phyloP scores from a whole-genome alignment of 345 rosid genomes.

The Gossypium herbaceum region DNA sequence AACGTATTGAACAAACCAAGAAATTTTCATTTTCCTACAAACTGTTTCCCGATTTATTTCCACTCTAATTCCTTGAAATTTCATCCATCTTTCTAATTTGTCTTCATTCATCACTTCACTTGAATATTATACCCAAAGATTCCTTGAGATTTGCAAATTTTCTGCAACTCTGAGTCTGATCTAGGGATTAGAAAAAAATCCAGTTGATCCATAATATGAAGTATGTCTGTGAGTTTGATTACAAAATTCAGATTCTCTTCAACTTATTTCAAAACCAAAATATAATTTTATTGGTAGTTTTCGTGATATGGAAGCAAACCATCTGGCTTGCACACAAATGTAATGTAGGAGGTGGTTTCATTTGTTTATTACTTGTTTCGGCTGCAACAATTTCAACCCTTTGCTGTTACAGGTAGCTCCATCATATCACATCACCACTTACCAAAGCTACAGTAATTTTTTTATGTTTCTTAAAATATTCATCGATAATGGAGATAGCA shows the following conservation, averaged over 20 bases:
- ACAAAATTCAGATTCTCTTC: slow-evolving; percentile 18
- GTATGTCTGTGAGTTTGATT: slow-evolving; percentile 52
- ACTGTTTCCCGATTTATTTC: too few species aligned
- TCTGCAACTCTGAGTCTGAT: neutral
- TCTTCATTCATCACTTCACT: neutral
- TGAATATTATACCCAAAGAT: neutral
- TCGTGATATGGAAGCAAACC: slow-evolving; percentile 19
- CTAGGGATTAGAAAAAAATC: too few species aligned
- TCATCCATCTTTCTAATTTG: neutral
- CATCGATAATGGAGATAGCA: too few species aligned
- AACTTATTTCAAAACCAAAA: slow-evolving; percentile 13
- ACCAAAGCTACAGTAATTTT: too few species aligned
- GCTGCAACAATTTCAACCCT: slow-evolving; percentile 21
- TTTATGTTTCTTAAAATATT: too few species aligned
- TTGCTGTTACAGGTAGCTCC: slow-evolving; percentile 19
- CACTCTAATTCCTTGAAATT: too few species aligned
- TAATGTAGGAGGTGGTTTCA: slow-evolving; percentile 48
- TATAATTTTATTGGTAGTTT: neutral
- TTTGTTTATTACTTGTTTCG: slow-evolving; percentile 35
- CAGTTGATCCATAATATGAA: slow-evolving; percentile 17
- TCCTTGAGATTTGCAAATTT: neutral
- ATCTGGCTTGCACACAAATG: slow-evolving; percentile 17
- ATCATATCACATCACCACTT: too few species aligned
- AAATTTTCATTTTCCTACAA: too few species aligned
- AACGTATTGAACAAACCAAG: too few species aligned